Percentiles rank a stretch among this genome's conserved stretches.
These are phyloP conservation scores for Lactifluus pinguis DNA, from an alignment of 768 basidiomycete genomes.

Conservation along the genomic window DNA sequence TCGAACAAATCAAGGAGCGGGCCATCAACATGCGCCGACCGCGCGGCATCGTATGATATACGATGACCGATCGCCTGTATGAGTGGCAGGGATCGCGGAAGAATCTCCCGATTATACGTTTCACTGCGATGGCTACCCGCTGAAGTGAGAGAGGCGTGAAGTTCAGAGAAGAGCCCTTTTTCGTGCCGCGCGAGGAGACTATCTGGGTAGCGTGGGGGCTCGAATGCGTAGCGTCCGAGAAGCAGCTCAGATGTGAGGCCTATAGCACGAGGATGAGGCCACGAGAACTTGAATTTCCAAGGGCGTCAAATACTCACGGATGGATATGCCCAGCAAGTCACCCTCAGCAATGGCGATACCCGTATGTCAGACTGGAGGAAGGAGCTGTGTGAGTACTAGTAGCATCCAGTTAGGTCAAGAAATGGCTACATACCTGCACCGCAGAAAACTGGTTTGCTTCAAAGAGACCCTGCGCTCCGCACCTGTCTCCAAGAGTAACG, in stretches of 20 bases:
- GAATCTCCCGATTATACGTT: constrained; percentile 42
- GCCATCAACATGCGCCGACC: constrained; percentile 35
- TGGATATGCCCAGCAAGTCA: constrained; percentile 38
- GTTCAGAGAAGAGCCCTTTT: constrained; percentile 26
- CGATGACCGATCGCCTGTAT: constrained; percentile 59
- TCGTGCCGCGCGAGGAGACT: constrained; percentile 47
- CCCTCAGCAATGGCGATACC: constrained; percentile 38
- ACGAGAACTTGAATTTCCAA: constrained; percentile 11
- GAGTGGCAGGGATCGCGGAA: constrained; percentile 45
- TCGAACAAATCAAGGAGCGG: constrained; percentile 52
- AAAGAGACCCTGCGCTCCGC: constrained; percentile 58
- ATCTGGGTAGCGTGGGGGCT: constrained; percentile 35
- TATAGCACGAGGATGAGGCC: constrained; percentile 19
- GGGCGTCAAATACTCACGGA: constrained; percentile 33
- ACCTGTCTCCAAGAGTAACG: constrained; percentile 50
- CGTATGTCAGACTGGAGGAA: constrained; percentile 19
- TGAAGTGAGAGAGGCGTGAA: constrained; percentile 11
- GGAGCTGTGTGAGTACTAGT: background rate
- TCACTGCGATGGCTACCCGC: constrained; percentile 36
- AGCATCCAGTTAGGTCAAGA: constrained; percentile 25
- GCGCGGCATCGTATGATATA: constrained; percentile 49
- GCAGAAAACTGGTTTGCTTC: constrained; percentile 53
- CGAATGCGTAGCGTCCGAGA: constrained; percentile 42
- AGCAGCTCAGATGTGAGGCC: constrained; percentile 52
- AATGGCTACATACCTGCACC: constrained; percentile 35